These are phyloP conservation scores for Ascobolus immersus DNA, from an alignment of 495 filamentous ascomycete species.

Conservation along the genomic window DNA sequence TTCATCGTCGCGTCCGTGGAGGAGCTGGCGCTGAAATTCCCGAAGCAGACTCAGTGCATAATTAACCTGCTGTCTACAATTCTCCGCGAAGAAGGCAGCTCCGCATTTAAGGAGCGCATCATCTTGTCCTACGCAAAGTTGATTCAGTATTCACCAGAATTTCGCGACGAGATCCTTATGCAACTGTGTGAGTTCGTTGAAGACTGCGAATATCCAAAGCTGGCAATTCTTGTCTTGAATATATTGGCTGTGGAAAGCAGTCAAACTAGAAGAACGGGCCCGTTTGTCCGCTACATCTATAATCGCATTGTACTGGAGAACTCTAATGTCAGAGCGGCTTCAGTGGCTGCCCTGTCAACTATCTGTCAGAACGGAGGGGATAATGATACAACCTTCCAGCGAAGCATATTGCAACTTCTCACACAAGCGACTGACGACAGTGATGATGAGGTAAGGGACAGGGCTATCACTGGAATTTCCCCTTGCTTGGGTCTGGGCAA, in stretches of 20 bases:
- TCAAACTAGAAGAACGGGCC: constrained; percentile 83
- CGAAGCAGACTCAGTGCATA: constrained; percentile 94
- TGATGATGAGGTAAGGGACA: constrained; percentile 92
- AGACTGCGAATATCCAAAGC: constrained; percentile 97
- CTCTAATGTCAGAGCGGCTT: constrained; percentile 80
- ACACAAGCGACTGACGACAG: constrained; percentile 87
- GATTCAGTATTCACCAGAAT: constrained; percentile 95
- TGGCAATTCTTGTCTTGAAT: constrained; percentile 84
- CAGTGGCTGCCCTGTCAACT: constrained; percentile 85
- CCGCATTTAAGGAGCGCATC: constrained; percentile 91
- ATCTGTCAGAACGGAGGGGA: constrained; percentile 71
- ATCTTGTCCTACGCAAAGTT: constrained; percentile 99
- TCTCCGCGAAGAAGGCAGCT: constrained; percentile 84
- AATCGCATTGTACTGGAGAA: constrained; percentile 97
- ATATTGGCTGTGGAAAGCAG: constrained; percentile 84
- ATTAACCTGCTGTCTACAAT: constrained; percentile 87
- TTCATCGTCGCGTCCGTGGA: constrained; percentile 96
- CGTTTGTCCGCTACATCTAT: constrained; percentile 98
- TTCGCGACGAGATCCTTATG: constrained; percentile 83
- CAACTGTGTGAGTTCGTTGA: constrained; percentile 98
- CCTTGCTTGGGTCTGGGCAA: constrained; percentile 62
- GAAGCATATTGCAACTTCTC: constrained; percentile 75
- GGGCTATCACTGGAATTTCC: constrained; percentile 75
- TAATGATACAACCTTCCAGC: constrained; percentile 60
- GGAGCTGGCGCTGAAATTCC: constrained; percentile 90